Base-by-base conservation (phyloP, 2,329 filamentous ascomycete genomes). In the Colletotrichum brevisporum region DNA sequence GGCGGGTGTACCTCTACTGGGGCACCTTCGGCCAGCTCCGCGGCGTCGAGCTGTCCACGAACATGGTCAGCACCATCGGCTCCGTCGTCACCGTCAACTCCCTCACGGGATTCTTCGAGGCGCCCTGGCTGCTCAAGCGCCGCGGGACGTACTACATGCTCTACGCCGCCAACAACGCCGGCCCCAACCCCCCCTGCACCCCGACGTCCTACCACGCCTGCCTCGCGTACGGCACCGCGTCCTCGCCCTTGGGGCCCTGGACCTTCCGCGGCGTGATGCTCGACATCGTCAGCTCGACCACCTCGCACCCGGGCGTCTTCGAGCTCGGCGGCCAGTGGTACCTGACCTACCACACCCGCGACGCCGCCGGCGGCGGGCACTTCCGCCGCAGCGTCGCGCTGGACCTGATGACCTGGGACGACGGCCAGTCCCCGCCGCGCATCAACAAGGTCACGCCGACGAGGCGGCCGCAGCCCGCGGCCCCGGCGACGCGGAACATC, bases 111-210 rank as follows among this genome's bases (percentile, higher is more conserved):
- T 81, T 77, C 61, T 81, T 82, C 51, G 80, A 82, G 55, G 80
- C 78, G 0, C 77, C 80, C 0, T 82, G 80, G 80, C 68, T 82
- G 2, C 78, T 78, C 56, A 79, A 79, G 71, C 74, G 76, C 0
- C 73, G 71, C 2, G 65, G 63, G 4, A 80, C 79, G 0, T 82
- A 81, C 65, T 82, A 82, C 72, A 76, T 82, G 75, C 71, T 82
- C 2, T 82, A 80, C 54, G 79, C 80, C 1, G 80, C 76, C 2
- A 82, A 82, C 65, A 80, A 80, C 63, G 79, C 78, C 1, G 79
- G 78, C 2, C 54, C 76, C 3, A 69, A 75, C 61, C 80, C 78
- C 3, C 78, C 79, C 0, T 80, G 78, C 66, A 80, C 79, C 1
- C 79, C 79, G 4, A 80, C 79, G 2, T 77, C 75, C 4, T 81